Base-by-base conservation (phyloP, 306 rosid species). In the Delonix regia region DNA sequence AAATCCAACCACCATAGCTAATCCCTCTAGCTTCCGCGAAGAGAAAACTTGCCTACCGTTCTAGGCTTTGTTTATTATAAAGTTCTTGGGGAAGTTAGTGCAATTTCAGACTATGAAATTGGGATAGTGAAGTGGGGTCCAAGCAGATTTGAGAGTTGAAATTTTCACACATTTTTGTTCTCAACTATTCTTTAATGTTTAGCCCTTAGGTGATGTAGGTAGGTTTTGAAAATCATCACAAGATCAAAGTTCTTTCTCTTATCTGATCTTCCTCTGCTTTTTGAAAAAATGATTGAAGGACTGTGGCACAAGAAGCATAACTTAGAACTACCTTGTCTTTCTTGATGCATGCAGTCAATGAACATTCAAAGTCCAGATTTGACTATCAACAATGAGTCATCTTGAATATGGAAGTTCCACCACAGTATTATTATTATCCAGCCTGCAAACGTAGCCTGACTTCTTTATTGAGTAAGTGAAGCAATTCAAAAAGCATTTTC, bases 21-120 rank as follows among this genome's bases (percentile, higher is more conserved):
- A 85, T 85, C 74, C 79, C 84, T 79, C 86, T 80, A 85, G 79
- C 74, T 75, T 78, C 80, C 63, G 33, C 63, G 33, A 56, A 24
- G 63, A 56, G 34, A 56, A 13, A 56, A 56, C 63, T 56, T 70
- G 75, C 45, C 65, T 27, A 18, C 61, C 75, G 16, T 30, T 21
- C 27, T 7, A 25, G 65, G 65, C 65, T 67, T 76, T 65, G 41
- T 71, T 76, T 80, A 66, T 19, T 61, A n/a, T 18, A 81, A 56
- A 60, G 71, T 41, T n/a, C 53, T 42, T 77, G 24, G 8, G 10
- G 9, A 61, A 61, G 28, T 25, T 14, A 9, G 24, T 77, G 28
- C 42, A 10, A 19, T 73, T 38, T 34, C 65, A 60, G 55, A 36
- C 36, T 41, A 52, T 7, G 51, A 59, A 78, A 49, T 44, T 77